phyloP scores from a whole-genome alignment of 371 early-diverging fungal genomes.

The Mucor irregularis region DNA sequence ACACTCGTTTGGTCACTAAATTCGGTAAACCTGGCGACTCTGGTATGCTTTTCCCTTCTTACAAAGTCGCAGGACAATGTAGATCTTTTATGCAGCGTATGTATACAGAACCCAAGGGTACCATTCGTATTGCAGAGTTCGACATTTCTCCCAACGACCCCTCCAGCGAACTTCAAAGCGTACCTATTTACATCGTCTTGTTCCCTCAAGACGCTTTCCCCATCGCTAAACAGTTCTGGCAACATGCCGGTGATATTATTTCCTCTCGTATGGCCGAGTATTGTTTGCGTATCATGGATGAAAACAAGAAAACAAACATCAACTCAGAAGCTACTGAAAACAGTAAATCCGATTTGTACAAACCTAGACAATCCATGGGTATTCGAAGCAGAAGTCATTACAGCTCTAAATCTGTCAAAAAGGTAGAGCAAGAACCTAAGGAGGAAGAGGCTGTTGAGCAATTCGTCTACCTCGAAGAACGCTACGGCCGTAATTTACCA shows the following conservation, averaged over 20 bases:
- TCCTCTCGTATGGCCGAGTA: constrained; percentile 87
- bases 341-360: constrained; percentile 4
- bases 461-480: constrained; percentile 79
- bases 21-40: constrained; percentile 67
- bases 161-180: constrained; percentile 26
- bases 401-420: constrained; percentile 5
- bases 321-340: not conserved
- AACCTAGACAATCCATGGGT: constrained; percentile 18
- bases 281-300: constrained; percentile 67
- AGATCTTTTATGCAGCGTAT: constrained; percentile 63
- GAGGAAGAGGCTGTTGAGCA: constrained; percentile 52
- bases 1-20: constrained; percentile 55
- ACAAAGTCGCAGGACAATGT: constrained; percentile 69
- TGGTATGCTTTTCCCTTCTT: constrained; percentile 77
- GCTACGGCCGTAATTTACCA: constrained; percentile 89
- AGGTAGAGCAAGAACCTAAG: constrained; percentile 13
- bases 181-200: constrained; percentile 69
- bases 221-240: constrained; percentile 92
- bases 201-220: constrained; percentile 69
- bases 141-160: constrained; percentile 46
- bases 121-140: constrained; percentile 67
- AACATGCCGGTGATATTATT: constrained; percentile 90
- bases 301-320: constrained; percentile 26
- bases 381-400: constrained; percentile 25
- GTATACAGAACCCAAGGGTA: constrained; percentile 29